Base-by-base conservation (phyloP, 176 grass and related monocot genomes). In the Melocanna baccifera region DNA sequence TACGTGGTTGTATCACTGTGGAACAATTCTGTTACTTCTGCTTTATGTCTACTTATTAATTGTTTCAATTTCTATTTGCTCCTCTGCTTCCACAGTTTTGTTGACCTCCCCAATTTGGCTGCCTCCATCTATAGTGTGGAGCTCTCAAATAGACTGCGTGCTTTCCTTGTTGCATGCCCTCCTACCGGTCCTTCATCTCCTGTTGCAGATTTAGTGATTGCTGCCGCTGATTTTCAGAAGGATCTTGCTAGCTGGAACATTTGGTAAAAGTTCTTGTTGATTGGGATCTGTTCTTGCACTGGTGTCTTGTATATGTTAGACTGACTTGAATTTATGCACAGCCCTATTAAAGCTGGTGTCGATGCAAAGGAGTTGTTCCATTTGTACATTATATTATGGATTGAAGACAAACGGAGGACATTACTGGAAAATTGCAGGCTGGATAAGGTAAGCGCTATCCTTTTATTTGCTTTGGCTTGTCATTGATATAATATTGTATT, bases 341-440 rank as follows among this genome's bases (percentile, higher is more conserved):
- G 96, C 59, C 71, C 88, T 84, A 82, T 96, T 48, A 99, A 99
- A 91, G 75, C 89, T 40, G 90, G 93, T n/a, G 93, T 99, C 66
- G 93, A 99, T 91, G 96, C 96, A 70, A 99, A 99, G 87, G 93
- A 99, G 78, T 62, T 99, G 74, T 99, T 99, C 84, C 96, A 99
- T 87, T 82, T 99, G 73, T 96, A 99, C 81, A 94, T 99, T 90
- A 86, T 96, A 36, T 84, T 96, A 78, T 99, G 96, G 96, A 99
- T 96, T 87, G 88, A 99, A 80, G 96, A 99, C 87, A 99, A 94
- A 78, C 88, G 93, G 42, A 91, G 89, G 73, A 75, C 88, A 81
- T 83, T 99, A 78, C 83, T 96, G 3, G 96, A 96, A 79, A 88
- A 94, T 81, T 99, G 96, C 88, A 96, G 88, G 32, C 58, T 99